Conservation (phyloP, 352 stramenopile genomes). For the Plasmopara viticola region DNA sequence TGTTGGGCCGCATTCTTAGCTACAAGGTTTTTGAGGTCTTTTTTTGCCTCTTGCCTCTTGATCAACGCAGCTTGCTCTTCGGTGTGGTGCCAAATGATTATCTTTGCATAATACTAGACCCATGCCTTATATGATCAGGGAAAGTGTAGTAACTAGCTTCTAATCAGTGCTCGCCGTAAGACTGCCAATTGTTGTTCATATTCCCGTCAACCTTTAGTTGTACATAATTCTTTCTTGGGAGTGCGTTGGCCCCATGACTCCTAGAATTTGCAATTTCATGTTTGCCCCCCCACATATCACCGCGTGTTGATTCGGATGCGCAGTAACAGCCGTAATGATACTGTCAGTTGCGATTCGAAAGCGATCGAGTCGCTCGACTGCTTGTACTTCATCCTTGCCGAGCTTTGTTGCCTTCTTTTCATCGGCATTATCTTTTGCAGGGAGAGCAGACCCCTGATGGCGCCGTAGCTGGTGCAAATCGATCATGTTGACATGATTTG, state of each 20-base stretch:
- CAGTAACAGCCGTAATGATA: constrained; percentile 39
- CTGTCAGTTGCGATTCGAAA: constrained; percentile 42
- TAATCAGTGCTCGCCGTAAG: too few species aligned
- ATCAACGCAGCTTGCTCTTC: too few species aligned
- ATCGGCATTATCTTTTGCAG: neutral
- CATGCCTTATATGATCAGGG: too few species aligned
- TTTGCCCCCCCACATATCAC: constrained; percentile 43
- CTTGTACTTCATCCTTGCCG: constrained; percentile 1
- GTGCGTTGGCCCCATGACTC: constrained; percentile 6
- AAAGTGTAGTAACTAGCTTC: too few species aligned
- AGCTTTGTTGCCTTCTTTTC: constrained; percentile 1
- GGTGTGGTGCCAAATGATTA: too few species aligned
- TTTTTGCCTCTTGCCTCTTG: too few species aligned
- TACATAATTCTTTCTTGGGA: too few species aligned
- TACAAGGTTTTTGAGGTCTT: too few species aligned
- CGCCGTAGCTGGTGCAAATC: constrained; percentile 39
- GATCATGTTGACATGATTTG: constrained; percentile 38
- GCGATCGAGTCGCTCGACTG: constrained; percentile 34
- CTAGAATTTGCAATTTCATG: constrained; percentile 34
- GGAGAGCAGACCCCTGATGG: neutral
- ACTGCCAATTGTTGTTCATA: too few species aligned
- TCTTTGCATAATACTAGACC: too few species aligned
- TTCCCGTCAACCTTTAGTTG: too few species aligned
- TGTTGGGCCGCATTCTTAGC: too few species aligned
- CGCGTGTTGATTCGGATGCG: constrained; percentile 36